phyloP scores from a whole-genome alignment of 306 rosid species.

The Coriaria nepalensis region DNA sequence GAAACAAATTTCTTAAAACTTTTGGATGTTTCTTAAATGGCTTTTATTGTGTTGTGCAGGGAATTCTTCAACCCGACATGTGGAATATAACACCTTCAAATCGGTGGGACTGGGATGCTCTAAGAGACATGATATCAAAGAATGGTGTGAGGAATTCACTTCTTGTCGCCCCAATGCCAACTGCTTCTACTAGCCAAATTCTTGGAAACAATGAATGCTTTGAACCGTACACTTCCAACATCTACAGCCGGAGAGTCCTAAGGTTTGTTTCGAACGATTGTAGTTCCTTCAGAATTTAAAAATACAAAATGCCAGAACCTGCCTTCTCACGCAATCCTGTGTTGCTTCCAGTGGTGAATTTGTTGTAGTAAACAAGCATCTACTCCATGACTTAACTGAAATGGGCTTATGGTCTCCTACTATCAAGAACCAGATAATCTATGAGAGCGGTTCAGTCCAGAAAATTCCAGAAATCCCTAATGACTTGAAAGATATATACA shows the following conservation, averaged over 20 bases:
- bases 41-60: constrained; percentile 28
- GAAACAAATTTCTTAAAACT: background rate
- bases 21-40: constrained; percentile 1
- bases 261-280: constrained; percentile 29
- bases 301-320: background rate
- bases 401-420: constrained; percentile 83
- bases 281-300: background rate
- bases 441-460: constrained; percentile 63
- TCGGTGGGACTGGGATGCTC: constrained; percentile 65
- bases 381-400: constrained; percentile 75
- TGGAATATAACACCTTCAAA: constrained; percentile 61
- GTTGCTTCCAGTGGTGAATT: constrained; percentile 60
- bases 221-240: constrained; percentile 89
- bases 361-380: constrained; percentile 87
- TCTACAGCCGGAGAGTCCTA: constrained; percentile 72
- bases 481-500: constrained; percentile 58
- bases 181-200: constrained; percentile 88
- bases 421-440: constrained; percentile 57
- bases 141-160: constrained; percentile 76
- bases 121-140: constrained; percentile 35
- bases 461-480: constrained; percentile 51
- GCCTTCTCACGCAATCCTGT: constrained; percentile 11
- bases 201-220: constrained; percentile 89
- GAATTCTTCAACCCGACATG: constrained; percentile 85
- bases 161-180: constrained; percentile 86